These are phyloP conservation scores for Trichoderma simmonsii DNA, from an alignment of 2,329 filamentous ascomycete genomes.

Conservation along the genomic window DNA sequence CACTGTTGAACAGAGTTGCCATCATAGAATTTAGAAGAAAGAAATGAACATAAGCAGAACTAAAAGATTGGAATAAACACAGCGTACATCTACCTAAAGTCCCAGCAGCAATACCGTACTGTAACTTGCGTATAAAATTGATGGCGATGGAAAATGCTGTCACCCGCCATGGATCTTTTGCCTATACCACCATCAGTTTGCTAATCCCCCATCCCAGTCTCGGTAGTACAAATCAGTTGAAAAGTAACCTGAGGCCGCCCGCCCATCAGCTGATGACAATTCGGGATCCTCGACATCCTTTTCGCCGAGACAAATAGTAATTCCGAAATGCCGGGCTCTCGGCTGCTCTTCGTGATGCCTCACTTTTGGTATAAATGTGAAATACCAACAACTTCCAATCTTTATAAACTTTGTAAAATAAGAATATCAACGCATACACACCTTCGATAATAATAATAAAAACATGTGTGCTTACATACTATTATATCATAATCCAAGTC, in stretches of 20 bases:
- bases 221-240: background rate
- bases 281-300: background rate
- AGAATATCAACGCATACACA: background rate
- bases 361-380: background rate
- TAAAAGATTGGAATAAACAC: background rate
- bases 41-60: background rate
- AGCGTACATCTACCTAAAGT: background rate
- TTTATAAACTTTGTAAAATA: no score
- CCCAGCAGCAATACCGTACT: no score
- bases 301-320: background rate
- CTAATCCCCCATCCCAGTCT: background rate
- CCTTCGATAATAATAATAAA: background rate
- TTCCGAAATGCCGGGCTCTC: background rate
- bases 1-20: background rate
- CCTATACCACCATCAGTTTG: background rate
- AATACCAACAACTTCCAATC: background rate
- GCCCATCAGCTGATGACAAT: background rate
- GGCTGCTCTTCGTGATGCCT: background rate
- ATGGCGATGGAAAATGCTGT: no score
- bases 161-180: background rate
- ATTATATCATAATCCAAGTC: background rate
- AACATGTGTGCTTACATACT: background rate
- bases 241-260: background rate
- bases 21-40: no score
- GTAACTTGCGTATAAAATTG: no score